Evolutionary conservation across 257 asterid genomes (phyloP).

Genomic region (Nicotiana tomentosiformis): DNA sequence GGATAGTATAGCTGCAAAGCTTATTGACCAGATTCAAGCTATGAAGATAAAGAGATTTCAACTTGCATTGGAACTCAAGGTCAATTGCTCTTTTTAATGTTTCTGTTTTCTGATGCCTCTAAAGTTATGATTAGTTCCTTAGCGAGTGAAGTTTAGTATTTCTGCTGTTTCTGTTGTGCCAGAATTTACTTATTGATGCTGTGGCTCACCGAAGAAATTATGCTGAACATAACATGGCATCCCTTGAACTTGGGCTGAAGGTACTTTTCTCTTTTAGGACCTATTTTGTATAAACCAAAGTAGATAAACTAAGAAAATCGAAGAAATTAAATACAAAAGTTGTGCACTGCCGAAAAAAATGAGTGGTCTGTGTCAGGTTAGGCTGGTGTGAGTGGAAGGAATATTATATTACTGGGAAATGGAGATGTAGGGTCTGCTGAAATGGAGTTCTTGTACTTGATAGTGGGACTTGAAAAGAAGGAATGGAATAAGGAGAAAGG

Average conservation of each 20-base stretch:
- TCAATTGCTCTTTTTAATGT: constrained; percentile 27
- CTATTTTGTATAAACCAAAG: neutral
- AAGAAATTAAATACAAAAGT: neutral
- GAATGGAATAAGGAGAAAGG: neutral
- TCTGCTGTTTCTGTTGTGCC: constrained; percentile 15
- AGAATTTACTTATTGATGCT: constrained; percentile 71
- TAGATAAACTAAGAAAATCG: neutral
- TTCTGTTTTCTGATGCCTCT: constrained; percentile 12
- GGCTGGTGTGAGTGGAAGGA: neutral
- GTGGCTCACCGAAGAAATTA: constrained; percentile 56
- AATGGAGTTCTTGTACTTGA: neutral
- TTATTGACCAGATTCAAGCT: constrained; percentile 43
- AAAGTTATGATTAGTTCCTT: neutral
- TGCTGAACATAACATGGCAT: constrained; percentile 59
- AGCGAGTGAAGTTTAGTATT: neutral
- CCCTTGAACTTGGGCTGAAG: constrained; percentile 68
- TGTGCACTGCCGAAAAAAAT: neutral
- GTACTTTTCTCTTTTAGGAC: constrained; percentile 25
- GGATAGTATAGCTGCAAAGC: constrained; percentile 44
- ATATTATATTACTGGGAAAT: neutral
- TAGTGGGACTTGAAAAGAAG: neutral
- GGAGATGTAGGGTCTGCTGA: neutral
- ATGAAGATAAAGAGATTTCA: constrained; percentile 52
- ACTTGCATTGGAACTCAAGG: constrained; percentile 61
- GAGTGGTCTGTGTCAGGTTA: neutral